These are phyloP conservation scores for Casuarina glauca DNA, from an alignment of 306 rosid genomes.

Conservation along the genomic window DNA sequence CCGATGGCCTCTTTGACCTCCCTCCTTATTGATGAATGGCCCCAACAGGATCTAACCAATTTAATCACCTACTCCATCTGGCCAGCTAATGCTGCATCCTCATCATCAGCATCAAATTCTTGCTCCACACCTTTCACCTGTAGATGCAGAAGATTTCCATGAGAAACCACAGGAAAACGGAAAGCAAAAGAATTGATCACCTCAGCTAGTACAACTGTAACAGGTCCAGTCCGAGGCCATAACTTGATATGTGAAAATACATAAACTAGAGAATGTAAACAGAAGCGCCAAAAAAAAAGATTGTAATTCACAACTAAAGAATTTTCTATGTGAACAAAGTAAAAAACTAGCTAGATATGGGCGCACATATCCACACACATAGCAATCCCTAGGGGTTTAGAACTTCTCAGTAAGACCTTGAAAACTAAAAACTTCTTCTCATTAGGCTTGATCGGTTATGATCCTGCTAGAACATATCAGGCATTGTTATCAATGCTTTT, in stretches of 20 bases:
- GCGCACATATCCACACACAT: not conserved
- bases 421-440: not conserved
- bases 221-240: not conserved
- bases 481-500: not conserved
- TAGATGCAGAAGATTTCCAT: slow-evolving; percentile 22
- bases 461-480: not conserved
- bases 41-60: not conserved
- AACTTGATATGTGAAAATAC: not conserved
- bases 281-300: not conserved
- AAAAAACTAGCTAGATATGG: not conserved
- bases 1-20: slow-evolving; percentile 17
- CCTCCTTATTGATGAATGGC: not conserved
- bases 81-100: slow-evolving; percentile 52
- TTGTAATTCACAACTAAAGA: not conserved
- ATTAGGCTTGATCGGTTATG: not conserved
- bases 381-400: not conserved
- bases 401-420: not conserved
- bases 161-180: not conserved
- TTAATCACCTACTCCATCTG: slow-evolving; percentile 47
- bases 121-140: slow-evolving; percentile 95
- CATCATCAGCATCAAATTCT: slow-evolving; percentile 75
- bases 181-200: not conserved
- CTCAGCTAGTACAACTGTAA: not conserved
- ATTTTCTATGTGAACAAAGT: not conserved
- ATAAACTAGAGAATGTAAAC: not conserved